Base-by-base conservation (phyloP, 192 early-diverging fungal species). In the Mortierella antarctica region DNA sequence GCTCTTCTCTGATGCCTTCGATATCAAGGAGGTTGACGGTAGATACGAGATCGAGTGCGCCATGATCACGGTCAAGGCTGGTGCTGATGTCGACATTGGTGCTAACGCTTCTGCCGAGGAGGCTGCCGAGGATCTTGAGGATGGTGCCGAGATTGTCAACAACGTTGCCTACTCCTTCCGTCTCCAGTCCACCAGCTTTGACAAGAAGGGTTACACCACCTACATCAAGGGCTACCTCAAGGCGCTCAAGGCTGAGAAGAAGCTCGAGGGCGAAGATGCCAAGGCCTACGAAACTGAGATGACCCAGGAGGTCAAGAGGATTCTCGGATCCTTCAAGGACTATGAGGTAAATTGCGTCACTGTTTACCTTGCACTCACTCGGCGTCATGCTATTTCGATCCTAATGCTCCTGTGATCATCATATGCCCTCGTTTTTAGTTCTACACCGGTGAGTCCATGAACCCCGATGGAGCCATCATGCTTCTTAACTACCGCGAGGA, bases 201-300 rank as follows among this genome's bases (percentile, higher is more conserved):
- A 95, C 86, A 98, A 98, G 90, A 96, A 96, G 92, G 86, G 88
- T 42, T 96, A 92, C 89, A 91, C 89, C 87, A 78, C 84, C 83
- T 96, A 98, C 88, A 91, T 96, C 82, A 96, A 98, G 92, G 93
- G 91, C 64, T 98, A 96, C 92, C 87, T 98, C 88, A 96, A 96
- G 94, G 74, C 80, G 12, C 40, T 98, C 75, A 89, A 91, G 89
- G 85, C 73, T 9, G 42, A 17, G 47, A 63, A 63, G 54, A 14
- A 50, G 46, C 51, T 63, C 75, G 87, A 91, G 41, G 90, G 93
- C 47, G 84, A 87, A 47, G 75, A 82, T 8, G 65, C 89, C 42
- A 83, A 84, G 17, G 71, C 46, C 4, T 97, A 95, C 74, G 88
- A 95, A 88, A 73, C 82, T 67, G 87, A 89, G 57, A 89, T 88